phyloP scores from a whole-genome alignment of 2,329 filamentous ascomycete species.

The Colletotrichum gloeosporioides region DNA sequence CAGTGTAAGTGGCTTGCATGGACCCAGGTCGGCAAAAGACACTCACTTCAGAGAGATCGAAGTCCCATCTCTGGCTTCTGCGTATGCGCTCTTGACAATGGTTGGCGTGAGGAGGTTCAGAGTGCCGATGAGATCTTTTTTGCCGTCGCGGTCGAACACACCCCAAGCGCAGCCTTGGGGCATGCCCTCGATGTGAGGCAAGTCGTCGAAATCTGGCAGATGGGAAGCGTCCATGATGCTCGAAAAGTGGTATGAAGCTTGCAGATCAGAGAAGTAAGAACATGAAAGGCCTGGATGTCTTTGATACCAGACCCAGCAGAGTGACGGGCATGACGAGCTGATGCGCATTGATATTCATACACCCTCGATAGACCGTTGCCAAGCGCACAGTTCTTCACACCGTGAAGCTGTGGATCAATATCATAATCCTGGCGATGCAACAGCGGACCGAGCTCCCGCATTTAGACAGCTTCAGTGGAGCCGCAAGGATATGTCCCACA shows the following conservation, averaged over 20 bases:
- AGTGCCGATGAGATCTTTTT: slow-evolving; percentile 55
- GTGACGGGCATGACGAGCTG: background rate
- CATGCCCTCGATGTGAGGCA: slow-evolving; percentile 48
- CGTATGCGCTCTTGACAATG: slow-evolving; percentile 43
- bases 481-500: background rate
- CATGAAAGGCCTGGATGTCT: background rate
- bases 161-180: slow-evolving; percentile 58
- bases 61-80: slow-evolving; percentile 50
- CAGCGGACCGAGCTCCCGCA: background rate
- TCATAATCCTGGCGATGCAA: background rate
- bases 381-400: background rate
- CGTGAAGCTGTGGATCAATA: background rate
- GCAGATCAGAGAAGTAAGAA: background rate
- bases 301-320: background rate
- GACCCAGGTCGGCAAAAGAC: background rate
- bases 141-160: slow-evolving; percentile 53
- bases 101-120: slow-evolving; percentile 57
- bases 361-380: background rate
- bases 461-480: background rate
- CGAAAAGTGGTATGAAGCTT: background rate
- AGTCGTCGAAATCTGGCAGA: slow-evolving; percentile 49
- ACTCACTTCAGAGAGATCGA: slow-evolving; percentile 59
- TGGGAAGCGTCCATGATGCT: background rate
- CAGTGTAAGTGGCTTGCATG: background rate
- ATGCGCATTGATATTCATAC: background rate